A percentile compares a stretch with the other conserved stretches of the same genome.
These are phyloP conservation scores for Sclerotinia subarctica DNA, from an alignment of 2,329 filamentous ascomycete genomes.

Conservation along the genomic window DNA sequence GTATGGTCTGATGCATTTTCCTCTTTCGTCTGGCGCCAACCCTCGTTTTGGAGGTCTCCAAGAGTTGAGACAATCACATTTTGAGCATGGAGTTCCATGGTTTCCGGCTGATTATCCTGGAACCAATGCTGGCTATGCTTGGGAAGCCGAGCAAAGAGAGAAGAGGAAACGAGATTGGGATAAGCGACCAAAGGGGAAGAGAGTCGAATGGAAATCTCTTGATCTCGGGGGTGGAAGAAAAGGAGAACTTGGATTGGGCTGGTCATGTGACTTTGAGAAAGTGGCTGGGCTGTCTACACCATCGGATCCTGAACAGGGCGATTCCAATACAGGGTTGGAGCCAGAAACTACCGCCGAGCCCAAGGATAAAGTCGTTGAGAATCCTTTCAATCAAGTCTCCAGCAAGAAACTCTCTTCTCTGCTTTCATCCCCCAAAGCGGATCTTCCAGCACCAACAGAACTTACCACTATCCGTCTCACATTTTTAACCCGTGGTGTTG, in stretches of 20 bases:
- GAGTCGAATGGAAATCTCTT: conserved; percentile 70
- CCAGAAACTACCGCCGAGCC: not conserved
- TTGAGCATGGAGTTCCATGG: conserved; percentile 74
- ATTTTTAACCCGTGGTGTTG: conserved; percentile 67
- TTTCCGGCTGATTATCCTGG: conserved; percentile 84
- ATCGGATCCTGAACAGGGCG: conserved; percentile 17
- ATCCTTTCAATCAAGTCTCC: conserved; percentile 27
- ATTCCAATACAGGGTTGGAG: not conserved
- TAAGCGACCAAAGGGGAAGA: conserved; percentile 75
- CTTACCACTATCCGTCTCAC: conserved; percentile 63
- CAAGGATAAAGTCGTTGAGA: not conserved
- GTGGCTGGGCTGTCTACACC: conserved; percentile 23
- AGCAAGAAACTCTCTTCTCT: conserved; percentile 28
- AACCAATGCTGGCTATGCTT: conserved; percentile 72
- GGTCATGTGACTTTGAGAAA: conserved; percentile 77
- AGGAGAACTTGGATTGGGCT: conserved; percentile 79
- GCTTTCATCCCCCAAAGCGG: conserved; percentile 28
- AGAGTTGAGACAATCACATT: conserved; percentile 74
- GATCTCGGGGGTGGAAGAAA: conserved; percentile 70
- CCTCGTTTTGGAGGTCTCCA: conserved; percentile 78
- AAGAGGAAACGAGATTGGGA: conserved; percentile 66
- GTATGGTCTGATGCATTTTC: conserved; percentile 81
- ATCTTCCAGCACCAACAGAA: conserved; percentile 40
- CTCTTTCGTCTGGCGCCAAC: conserved; percentile 74
- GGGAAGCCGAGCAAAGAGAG: conserved; percentile 67